Percentiles rank a stretch among this genome's conserved stretches.
phyloP scores from a whole-genome alignment of 2,329 filamentous ascomycete species.

The Chaetomium olivaceum region DNA sequence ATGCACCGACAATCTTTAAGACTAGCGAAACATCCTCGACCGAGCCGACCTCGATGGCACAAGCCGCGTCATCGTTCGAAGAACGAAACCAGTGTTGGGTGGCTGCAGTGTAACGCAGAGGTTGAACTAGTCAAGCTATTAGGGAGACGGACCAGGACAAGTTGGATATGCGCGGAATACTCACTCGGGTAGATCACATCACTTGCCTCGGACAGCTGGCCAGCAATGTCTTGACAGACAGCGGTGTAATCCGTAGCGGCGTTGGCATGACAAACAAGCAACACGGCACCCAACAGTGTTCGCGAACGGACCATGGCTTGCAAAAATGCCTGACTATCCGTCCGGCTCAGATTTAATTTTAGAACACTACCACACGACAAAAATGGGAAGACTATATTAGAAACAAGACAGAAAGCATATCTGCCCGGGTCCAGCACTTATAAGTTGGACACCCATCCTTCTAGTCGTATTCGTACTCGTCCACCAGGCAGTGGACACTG shows the following conservation, averaged over 20 bases:
- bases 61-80: conserved; percentile 32
- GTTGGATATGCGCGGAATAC: background rate
- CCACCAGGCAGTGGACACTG: background rate
- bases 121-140: background rate
- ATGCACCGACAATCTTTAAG: conserved; percentile 31
- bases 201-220: conserved; percentile 12
- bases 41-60: conserved; percentile 34
- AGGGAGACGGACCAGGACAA: no score
- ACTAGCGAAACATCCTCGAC: conserved; percentile 33
- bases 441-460: background rate
- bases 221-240: conserved; percentile 15
- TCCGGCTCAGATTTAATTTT: background rate
- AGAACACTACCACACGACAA: background rate
- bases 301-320: background rate
- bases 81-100: conserved; percentile 36
- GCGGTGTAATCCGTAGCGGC: background rate
- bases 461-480: background rate
- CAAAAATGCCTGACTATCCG: background rate
- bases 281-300: background rate
- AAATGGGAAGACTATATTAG: background rate
- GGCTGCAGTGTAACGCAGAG: conserved; percentile 10
- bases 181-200: conserved; percentile 24
- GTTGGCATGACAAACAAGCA: background rate
- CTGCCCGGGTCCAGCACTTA: background rate
- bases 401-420: background rate